Evolutionary conservation across 805 yeast genomes (phyloP).

Genomic region (Starmera amethionina): DNA sequence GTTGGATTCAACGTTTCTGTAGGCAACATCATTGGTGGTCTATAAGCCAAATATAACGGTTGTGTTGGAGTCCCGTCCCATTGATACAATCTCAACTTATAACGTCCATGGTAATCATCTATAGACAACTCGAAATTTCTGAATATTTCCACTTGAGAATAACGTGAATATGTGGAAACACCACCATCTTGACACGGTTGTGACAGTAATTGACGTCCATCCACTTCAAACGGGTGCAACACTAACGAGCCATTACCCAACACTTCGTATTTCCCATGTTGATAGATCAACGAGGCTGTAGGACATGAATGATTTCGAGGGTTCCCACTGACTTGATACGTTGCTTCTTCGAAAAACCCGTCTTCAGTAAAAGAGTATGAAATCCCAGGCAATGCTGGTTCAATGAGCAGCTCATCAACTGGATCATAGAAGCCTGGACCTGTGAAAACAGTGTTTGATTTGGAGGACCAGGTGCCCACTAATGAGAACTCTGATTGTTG

Average conservation of each 20-base stretch:
- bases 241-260: conserved; percentile 55
- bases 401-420: conserved; percentile 85
- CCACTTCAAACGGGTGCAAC: conserved; percentile 70
- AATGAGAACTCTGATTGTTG: conserved; percentile 14
- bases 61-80: conserved; percentile 74
- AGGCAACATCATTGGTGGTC: conserved; percentile 95
- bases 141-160: conserved; percentile 56
- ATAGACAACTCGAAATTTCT: conserved; percentile 47
- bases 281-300: conserved; percentile 69
- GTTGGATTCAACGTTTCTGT: conserved; percentile 89
- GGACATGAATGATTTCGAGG: conserved; percentile 75
- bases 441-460: conserved; percentile 88
- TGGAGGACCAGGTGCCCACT: conserved; percentile 93
- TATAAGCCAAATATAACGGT: conserved; percentile 85
- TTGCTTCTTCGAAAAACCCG: conserved; percentile 85
- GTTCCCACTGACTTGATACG: conserved; percentile 68
- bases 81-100: conserved; percentile 61
- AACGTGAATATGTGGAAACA: conserved; percentile 58
- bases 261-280: conserved; percentile 76
- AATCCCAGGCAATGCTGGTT: conserved; percentile 93
- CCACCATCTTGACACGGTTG: conserved; percentile 73
- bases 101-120: conserved; percentile 79
- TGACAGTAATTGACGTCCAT: conserved; percentile 85
- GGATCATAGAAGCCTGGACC: conserved; percentile 98
- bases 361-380: conserved; percentile 89